Evolutionary conservation across 2,329 filamentous ascomycete species (phyloP).

Genomic region (Fusarium sacchari): DNA sequence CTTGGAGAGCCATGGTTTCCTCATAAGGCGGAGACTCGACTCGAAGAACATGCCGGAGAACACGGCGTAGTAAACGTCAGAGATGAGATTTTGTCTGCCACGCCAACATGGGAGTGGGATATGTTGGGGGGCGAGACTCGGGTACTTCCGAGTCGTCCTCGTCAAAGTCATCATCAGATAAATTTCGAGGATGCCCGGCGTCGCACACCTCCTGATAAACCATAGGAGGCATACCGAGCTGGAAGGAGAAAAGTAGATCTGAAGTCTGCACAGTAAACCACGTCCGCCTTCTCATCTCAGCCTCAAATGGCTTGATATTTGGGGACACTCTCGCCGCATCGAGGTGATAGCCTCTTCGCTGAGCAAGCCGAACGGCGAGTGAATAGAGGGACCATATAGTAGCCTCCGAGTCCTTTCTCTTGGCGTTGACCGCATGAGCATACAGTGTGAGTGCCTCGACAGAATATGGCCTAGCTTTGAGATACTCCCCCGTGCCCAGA

Average conservation of each 20-base stretch:
- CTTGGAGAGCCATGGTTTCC: constrained; percentile 50
- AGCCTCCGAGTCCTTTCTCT: constrained; percentile 54
- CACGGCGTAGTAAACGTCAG: constrained; percentile 55
- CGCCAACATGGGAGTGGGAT: constrained; percentile 56
- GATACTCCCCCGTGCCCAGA: constrained; percentile 59
- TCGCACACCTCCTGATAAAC: constrained; percentile 60
- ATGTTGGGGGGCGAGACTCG: constrained; percentile 53
- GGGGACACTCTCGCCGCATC: constrained; percentile 55
- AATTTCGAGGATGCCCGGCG: constrained; percentile 57
- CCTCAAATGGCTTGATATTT: constrained; percentile 58
- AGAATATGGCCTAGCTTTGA: constrained; percentile 56
- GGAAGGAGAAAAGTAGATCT: constrained; percentile 61
- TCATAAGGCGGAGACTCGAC: constrained; percentile 51
- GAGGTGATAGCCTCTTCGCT: constrained; percentile 63
- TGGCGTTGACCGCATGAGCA: constrained; percentile 55
- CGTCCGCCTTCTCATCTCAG: constrained; percentile 60
- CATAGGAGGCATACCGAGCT: constrained; percentile 63
- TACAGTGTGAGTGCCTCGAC: constrained; percentile 62
- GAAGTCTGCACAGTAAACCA: constrained; percentile 61
- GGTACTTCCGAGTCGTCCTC: constrained; percentile 56
- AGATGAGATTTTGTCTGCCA: constrained; percentile 56
- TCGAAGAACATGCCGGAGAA: constrained; percentile 54
- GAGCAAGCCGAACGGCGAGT: constrained; percentile 59
- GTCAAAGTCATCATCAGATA: constrained; percentile 63
- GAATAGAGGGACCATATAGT: constrained; percentile 60